Base-by-base conservation (phyloP, 2,329 filamentous ascomycete species). In the Fusarium sp. region DNA sequence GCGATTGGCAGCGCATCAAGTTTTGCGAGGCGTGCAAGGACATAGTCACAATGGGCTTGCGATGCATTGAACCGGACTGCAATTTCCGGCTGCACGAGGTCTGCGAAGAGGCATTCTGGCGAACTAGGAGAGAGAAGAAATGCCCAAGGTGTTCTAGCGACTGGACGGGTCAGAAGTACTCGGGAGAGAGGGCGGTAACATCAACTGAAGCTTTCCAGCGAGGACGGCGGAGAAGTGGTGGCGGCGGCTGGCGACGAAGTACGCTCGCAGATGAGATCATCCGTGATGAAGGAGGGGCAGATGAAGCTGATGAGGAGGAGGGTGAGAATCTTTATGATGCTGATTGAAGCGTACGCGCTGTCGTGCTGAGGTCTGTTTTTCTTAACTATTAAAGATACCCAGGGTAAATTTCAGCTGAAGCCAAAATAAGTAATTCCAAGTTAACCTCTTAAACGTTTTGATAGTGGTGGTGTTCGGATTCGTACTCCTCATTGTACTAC, bases 1-100 rank as follows among this genome's bases (percentile, higher is more conserved):
- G 79, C n/a, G 86, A 86, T 31, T 87, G 85, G 81, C 85, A 92
- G 72, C 87, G 88, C 61, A 91, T 99, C 74, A 96, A 95, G 78
- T 87, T 88, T 62, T 99, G 95, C 74, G 86, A 90, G 71, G 93
- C 91, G 1, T 99, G 95, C 76, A 91, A 88, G 75, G 93, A 97
- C 65, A 90, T 98, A 61, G 86, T 98, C 36, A 99, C 94, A 1
- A 80, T 90, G 64, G 93, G 93, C 1, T 85, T 93, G 81, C 85
- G 93, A 51, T 97, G 93, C 76, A 75, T 82, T 3, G 84, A 90
- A 58, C 77, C 83, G 34, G 82, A 87, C 19, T 97, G 93, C 74
- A 80, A 77, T 28, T 82, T 88, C 10, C 82, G 93, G 10, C 75
- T 97, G 13, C 93, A 97, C 74, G 85, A 93, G 63, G 86, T 88